Evolutionary conservation across 768 basidiomycete species (phyloP).

Genomic region (Mycena floridula): DNA sequence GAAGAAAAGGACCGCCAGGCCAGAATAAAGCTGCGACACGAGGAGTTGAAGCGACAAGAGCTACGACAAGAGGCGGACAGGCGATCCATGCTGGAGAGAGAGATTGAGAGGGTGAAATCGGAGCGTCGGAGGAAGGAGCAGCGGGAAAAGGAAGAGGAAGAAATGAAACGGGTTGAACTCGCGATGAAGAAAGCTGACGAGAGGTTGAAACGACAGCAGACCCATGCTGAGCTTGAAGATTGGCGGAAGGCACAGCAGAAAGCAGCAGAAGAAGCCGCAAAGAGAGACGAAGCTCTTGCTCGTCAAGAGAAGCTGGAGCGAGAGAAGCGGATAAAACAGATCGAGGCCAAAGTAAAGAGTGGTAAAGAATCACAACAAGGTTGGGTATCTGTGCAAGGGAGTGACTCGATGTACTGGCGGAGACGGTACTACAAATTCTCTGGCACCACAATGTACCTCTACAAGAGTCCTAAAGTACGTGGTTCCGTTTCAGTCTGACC

Average conservation of each 20-base stretch:
- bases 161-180: constrained; percentile 34
- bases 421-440: constrained; percentile 58
- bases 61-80: constrained; percentile 37
- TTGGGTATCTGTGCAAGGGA: constrained; percentile 58
- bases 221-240: constrained; percentile 43
- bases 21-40: constrained; percentile 33
- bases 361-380: constrained; percentile 35
- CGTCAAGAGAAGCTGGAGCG: constrained; percentile 36
- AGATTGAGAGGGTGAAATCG: constrained; percentile 28
- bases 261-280: constrained; percentile 37
- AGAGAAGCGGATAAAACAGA: constrained; percentile 39
- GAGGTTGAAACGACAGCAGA: constrained; percentile 41
- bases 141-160: constrained; percentile 40
- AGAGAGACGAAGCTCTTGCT: constrained; percentile 36
- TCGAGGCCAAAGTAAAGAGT: constrained; percentile 34
- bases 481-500: too few species aligned
- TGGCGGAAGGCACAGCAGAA: constrained; percentile 46
- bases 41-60: constrained; percentile 33
- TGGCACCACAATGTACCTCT: constrained; percentile 40
- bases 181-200: constrained; percentile 41
- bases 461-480: constrained; percentile 45
- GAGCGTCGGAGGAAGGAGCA: constrained; percentile 32
- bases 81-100: constrained; percentile 32
- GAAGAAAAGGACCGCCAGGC: constrained; percentile 41
- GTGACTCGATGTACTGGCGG: constrained; percentile 52